These are phyloP conservation scores for Adenanthera pavonina DNA, from an alignment of 306 rosid genomes.

Conservation along the genomic window DNA sequence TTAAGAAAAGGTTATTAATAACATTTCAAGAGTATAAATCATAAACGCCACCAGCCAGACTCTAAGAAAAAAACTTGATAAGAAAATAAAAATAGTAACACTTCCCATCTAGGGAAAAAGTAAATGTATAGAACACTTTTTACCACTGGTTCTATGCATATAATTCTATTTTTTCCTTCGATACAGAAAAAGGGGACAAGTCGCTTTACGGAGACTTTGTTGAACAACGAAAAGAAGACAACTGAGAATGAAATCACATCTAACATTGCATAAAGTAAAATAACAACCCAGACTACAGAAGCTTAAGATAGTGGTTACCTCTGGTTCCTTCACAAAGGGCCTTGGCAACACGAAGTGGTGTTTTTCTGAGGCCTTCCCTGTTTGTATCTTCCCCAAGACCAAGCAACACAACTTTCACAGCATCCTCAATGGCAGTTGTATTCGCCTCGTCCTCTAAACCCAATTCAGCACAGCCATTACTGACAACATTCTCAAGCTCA, in stretches of 20 bases:
- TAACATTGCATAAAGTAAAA: neutral
- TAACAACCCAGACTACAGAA: neutral
- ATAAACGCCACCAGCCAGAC: neutral
- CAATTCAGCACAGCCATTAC: conserved; percentile 44
- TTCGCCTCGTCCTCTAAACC: conserved; percentile 52
- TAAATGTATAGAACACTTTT: neutral
- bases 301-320: conserved; percentile 51
- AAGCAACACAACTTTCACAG: conserved; percentile 77
- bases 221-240: neutral
- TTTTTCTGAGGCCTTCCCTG: conserved; percentile 85
- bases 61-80: neutral
- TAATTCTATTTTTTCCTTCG: neutral
- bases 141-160: neutral
- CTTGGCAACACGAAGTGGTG: conserved; percentile 93
- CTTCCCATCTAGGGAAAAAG: neutral
- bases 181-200: neutral
- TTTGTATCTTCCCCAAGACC: conserved; percentile 87
- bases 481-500: conserved; percentile 71
- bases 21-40: neutral
- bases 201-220: neutral
- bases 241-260: neutral
- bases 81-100: neutral
- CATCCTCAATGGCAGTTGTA: conserved; percentile 66
- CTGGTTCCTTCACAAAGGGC: conserved; percentile 92
- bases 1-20: neutral